Evolutionary conservation across 306 rosid species (phyloP).

Genomic region (Phaseolus lunatus): DNA sequence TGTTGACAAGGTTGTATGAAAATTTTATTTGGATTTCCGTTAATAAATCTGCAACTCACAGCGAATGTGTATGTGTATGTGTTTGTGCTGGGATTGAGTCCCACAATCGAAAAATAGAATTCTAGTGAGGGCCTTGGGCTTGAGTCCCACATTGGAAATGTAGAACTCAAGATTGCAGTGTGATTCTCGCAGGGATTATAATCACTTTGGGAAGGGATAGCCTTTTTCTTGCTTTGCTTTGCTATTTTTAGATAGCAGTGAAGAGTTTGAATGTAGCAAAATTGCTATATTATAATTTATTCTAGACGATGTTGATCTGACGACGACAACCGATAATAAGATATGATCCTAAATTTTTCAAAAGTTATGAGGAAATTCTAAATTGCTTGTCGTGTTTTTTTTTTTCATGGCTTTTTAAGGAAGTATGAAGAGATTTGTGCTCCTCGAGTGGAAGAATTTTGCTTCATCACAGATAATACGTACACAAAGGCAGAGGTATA

Average conservation of each 20-base stretch:
- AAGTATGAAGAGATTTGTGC: slow-evolving; percentile 93
- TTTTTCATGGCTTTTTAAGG: slow-evolving; percentile 54
- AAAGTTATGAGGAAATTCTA: slow-evolving; percentile 29
- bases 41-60: neutral
- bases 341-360: slow-evolving; percentile 5
- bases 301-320: neutral
- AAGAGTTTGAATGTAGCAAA: neutral
- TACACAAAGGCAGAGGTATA: slow-evolving; percentile 79
- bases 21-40: neutral
- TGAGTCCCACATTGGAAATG: too few relatives aligned
- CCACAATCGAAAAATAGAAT: neutral
- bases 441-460: slow-evolving; percentile 81
- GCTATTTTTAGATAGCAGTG: neutral
- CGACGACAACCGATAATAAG: neutral
- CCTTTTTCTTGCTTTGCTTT: neutral
- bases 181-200: neutral
- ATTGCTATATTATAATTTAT: neutral
- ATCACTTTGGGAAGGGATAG: neutral
- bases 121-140: neutral
- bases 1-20: neutral
- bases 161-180: neutral
- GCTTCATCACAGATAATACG: slow-evolving; percentile 85
- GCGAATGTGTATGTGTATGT: neutral
- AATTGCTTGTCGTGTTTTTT: slow-evolving; percentile 36
- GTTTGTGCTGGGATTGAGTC: neutral